phyloP scores from a whole-genome alignment of 306 rosid genomes.

The Leucaena leucocephala region DNA sequence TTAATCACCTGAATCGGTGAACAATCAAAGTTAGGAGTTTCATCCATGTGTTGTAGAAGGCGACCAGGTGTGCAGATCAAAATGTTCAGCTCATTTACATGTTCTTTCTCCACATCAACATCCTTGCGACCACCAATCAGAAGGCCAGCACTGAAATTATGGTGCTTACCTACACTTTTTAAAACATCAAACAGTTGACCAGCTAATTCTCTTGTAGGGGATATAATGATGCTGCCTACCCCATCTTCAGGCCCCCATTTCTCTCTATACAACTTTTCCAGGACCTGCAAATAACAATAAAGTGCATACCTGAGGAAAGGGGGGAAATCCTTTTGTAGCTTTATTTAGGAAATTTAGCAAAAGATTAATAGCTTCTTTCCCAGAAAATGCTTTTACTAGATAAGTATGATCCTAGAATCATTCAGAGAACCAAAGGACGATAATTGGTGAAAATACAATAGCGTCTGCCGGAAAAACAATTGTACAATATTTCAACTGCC shows the following conservation, averaged over 20 bases:
- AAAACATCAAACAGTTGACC: conserved; percentile 77
- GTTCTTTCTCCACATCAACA: conserved; percentile 71
- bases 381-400: conserved; percentile 1
- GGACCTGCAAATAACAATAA: conserved; percentile 53
- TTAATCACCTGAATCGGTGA: conserved; percentile 77
- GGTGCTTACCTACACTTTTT: conserved; percentile 67
- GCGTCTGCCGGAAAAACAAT: background rate
- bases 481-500: background rate
- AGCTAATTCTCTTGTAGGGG: conserved; percentile 92
- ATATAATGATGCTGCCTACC: conserved; percentile 85
- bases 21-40: conserved; percentile 91
- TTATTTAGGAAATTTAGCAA: background rate
- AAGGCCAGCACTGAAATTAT: conserved; percentile 90
- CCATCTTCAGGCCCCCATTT: conserved; percentile 84
- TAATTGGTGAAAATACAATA: background rate
- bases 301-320: conserved; percentile 24
- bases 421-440: background rate
- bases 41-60: conserved; percentile 95
- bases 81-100: conserved; percentile 71
- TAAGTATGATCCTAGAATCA: background rate
- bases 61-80: conserved; percentile 95
- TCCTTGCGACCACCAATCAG: conserved; percentile 91
- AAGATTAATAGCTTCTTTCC: background rate
- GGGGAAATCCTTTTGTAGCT: background rate
- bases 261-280: conserved; percentile 82